Conservation (phyloP, 176 grass and related monocot genomes). For the Triticum urartu region DNA sequence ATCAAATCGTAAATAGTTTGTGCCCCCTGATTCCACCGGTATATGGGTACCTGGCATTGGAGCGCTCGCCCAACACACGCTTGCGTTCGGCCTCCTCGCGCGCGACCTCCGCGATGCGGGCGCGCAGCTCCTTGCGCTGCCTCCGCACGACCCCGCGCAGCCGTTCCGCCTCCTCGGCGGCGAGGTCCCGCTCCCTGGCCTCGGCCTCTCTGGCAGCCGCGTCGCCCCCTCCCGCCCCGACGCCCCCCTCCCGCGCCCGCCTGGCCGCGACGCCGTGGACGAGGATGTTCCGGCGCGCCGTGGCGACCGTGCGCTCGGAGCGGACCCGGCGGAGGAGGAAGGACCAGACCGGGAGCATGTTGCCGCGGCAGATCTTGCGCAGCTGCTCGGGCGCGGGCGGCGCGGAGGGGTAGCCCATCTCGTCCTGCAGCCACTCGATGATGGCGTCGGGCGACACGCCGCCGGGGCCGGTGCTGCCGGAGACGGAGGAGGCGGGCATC, state of each 20-base stretch:
- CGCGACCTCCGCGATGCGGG: slow-evolving; percentile 73
- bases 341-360: slow-evolving; percentile 94
- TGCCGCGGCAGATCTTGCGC: slow-evolving; percentile 99
- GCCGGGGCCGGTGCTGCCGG: slow-evolving; percentile 51
- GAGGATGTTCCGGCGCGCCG: slow-evolving; percentile 78
- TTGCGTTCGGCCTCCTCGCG: slow-evolving; percentile 91
- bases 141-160: slow-evolving; percentile 80
- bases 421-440: slow-evolving; percentile 94
- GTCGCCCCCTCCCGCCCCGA: slow-evolving; percentile 28
- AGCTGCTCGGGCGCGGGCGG: slow-evolving; percentile 78
- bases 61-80: slow-evolving; percentile 80
- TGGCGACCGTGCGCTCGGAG: slow-evolving; percentile 87
- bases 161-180: slow-evolving; percentile 85
- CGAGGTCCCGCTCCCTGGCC: slow-evolving; percentile 86
- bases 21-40: neutral
- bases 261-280: slow-evolving; percentile 81
- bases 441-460: slow-evolving; percentile 82
- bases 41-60: slow-evolving; percentile 71
- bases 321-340: slow-evolving; percentile 93
- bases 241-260: slow-evolving; percentile 54
- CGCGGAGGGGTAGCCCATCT: slow-evolving; percentile 93
- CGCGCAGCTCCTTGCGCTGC: slow-evolving; percentile 93
- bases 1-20: neutral
- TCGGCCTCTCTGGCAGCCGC: slow-evolving; percentile 66
- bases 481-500: slow-evolving; percentile 66